Base-by-base conservation (phyloP, 75 land plant genomes). In the Cryptomeria japonica region DNA sequence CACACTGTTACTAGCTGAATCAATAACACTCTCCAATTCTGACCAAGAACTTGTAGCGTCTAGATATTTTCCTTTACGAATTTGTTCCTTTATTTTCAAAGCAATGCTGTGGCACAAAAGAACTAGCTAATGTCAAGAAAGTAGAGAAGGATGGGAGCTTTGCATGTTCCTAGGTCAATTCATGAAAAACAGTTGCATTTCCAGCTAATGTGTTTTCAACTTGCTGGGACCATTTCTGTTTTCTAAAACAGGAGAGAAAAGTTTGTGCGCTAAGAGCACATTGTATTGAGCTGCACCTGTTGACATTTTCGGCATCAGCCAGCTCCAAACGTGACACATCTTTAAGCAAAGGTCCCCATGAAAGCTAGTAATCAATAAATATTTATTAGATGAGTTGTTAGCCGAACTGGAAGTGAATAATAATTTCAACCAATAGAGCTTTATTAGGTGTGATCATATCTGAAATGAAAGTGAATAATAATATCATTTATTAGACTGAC, bases 261-360 rank as follows among this genome's bases (percentile, higher is more conserved):
- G 19, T 78, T 16, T 78, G 42, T 19, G 22, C 25, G 41, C 19
- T 37, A 37, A 78, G 8, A 32, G 44, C 34, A 41, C 84, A 3
- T n/a, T 83, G 34, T 72, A 58, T 58, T 25, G 39, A 83, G 84
- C 34, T 25, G 53, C 44, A 89, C 92, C 88, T 91, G 88, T 88
- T 89, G 47, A 93, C 90, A 46, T 75, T 84, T 41, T 80, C 39
- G 42, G 78, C 47, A 0, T 87, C 95, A 58, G 80, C 91, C 37
- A 72, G 83, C 87, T 96, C 99, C 31, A 97, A 76, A 88, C 94
- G 51, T 28, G 99, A 97, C 31, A 97, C 90, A 58, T 94, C 93
- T 85, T 87, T 90, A 25, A 97, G 93, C 25, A 97, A 89, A 89
- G 99, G 97, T 10, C 95, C 97, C 99, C 99, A 97, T 53, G 97